phyloP scores from a whole-genome alignment of 2,329 filamentous ascomycete genomes.

The Ophiocordyceps unilateralis region DNA sequence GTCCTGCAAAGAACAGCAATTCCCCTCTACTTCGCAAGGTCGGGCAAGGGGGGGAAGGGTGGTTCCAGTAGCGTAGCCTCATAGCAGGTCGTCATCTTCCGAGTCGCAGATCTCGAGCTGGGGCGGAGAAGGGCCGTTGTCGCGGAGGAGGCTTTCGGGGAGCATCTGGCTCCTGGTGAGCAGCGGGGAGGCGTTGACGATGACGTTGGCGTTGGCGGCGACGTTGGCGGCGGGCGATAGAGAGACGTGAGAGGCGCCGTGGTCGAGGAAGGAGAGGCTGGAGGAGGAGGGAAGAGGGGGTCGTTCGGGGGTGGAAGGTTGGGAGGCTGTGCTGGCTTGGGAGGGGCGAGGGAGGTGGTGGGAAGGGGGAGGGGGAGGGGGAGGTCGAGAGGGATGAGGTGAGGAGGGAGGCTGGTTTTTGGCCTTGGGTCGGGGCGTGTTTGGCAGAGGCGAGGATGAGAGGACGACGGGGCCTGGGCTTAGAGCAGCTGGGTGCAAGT shows the following conservation, averaged over 20 bases:
- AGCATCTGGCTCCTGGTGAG: conserved; percentile 34
- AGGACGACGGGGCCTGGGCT: not conserved
- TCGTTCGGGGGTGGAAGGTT: conserved; percentile 14
- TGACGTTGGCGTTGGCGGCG: conserved; percentile 2
- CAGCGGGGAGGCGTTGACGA: conserved; percentile 23
- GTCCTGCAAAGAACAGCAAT: too few species aligned
- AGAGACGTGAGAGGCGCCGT: conserved; percentile 5
- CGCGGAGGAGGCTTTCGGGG: conserved; percentile 25
- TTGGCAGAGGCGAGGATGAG: not conserved
- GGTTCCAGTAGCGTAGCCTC: too few species aligned
- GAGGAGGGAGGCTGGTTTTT: not conserved
- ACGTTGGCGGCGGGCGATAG: conserved; percentile 2
- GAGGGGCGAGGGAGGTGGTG: conserved; percentile 8
- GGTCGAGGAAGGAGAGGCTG: conserved; percentile 11
- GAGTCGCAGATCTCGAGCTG: conserved; percentile 19
- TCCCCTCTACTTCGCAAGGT: too few species aligned
- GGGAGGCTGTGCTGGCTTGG: conserved; percentile 20
- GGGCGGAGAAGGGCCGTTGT: conserved; percentile 12
- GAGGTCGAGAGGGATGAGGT: not conserved
- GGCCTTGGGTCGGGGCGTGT: not conserved
- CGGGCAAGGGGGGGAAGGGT: too few species aligned
- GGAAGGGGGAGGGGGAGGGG: conserved; percentile 3
- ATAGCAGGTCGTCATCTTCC: conserved; percentile 9
- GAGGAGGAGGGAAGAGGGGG: conserved; percentile 6
- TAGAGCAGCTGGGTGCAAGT: not conserved